These are phyloP conservation scores for Globisporangium abappressorium DNA, from an alignment of 352 stramenopile genomes.

Conservation along the genomic window DNA sequence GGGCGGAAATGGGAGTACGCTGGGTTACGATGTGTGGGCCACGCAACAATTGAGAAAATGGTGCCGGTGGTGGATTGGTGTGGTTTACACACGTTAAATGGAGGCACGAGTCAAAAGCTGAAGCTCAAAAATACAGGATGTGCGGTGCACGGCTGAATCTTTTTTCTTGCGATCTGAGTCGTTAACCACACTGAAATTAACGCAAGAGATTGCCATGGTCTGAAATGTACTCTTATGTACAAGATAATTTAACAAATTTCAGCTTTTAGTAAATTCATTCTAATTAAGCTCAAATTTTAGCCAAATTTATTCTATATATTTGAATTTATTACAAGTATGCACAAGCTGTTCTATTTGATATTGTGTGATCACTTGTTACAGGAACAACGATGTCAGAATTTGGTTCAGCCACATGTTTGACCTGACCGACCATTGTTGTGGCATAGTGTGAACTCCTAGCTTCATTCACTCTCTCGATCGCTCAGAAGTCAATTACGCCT, in stretches of 20 bases:
- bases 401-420: no score
- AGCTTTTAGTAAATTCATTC: no score
- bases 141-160: background rate
- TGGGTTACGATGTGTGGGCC: background rate
- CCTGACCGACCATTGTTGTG: no score
- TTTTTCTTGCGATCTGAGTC: background rate
- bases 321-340: background rate
- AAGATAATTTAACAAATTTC: no score
- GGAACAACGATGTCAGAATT: no score
- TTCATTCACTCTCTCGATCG: background rate
- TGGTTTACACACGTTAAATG: background rate
- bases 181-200: background rate
- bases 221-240: background rate
- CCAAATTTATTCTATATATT: no score
- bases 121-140: background rate
- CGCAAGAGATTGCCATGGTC: background rate
- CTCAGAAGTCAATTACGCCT: no score
- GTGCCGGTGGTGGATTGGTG: background rate
- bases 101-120: background rate
- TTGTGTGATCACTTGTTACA: background rate
- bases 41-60: background rate
- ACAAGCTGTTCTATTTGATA: no score
- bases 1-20: background rate
- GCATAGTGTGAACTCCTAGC: no score
- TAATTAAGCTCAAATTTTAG: no score